phyloP scores from a whole-genome alignment of 2,329 filamentous ascomycete genomes.

The Dothideomycetes sp. region DNA sequence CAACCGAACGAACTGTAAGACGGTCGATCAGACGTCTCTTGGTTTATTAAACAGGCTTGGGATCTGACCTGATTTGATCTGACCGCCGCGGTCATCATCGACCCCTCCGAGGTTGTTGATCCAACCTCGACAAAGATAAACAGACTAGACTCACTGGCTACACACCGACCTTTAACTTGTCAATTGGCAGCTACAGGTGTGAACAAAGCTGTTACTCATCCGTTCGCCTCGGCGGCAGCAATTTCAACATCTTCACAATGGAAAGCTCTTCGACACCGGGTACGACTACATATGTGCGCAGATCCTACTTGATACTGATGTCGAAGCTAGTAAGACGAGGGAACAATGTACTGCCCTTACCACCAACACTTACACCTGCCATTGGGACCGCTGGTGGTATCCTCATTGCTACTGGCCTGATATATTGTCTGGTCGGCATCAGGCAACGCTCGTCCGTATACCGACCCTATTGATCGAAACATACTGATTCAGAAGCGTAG shows the following conservation, averaged over 20 bases:
- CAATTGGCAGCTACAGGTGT: neutral
- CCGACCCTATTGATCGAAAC: neutral
- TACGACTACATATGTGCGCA: neutral
- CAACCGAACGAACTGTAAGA: too few species aligned
- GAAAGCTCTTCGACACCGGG: neutral
- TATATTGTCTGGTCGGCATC: constrained; percentile 69
- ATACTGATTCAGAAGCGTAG: constrained; percentile 21
- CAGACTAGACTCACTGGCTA: too few species aligned
- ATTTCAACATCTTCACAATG: neutral
- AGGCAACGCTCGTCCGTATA: constrained; percentile 45
- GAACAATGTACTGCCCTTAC: constrained; percentile 50
- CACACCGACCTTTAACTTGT: neutral
- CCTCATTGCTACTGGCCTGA: constrained; percentile 61
- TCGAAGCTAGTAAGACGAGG: neutral
- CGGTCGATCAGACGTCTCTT: too few species aligned
- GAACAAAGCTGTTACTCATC: neutral
- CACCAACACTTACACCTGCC: constrained; percentile 68
- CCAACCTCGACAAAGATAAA: too few species aligned
- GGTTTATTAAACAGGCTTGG: too few species aligned
- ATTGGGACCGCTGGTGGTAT: constrained; percentile 71
- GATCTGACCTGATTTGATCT: too few species aligned
- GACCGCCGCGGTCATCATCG: too few species aligned
- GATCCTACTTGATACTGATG: neutral
- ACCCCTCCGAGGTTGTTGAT: too few species aligned
- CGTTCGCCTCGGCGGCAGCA: constrained; percentile 1